These are phyloP conservation scores for Tolypocladium inflatum DNA, from an alignment of 2,329 filamentous ascomycete genomes.

Conservation along the genomic window DNA sequence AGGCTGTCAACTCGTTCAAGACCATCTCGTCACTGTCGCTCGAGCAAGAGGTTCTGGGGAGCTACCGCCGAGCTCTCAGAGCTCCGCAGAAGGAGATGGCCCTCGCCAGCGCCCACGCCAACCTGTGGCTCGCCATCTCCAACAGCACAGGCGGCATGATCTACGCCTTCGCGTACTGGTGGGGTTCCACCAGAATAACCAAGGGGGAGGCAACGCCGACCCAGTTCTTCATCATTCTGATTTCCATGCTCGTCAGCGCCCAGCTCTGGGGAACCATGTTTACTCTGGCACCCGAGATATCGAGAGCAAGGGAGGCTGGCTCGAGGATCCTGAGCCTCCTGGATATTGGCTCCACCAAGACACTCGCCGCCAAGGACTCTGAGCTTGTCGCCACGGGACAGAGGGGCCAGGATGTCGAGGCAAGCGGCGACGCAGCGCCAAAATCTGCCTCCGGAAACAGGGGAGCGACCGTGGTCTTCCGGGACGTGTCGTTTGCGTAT, in stretches of 20 bases:
- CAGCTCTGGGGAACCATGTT: constrained; percentile 69
- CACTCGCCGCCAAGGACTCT: constrained; percentile 8
- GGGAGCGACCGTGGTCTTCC: constrained; percentile 43
- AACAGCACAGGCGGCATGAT: constrained; percentile 56
- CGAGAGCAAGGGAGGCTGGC: constrained; percentile 53
- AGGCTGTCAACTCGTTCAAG: constrained; percentile 57
- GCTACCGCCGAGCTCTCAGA: constrained; percentile 42
- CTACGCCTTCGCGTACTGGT: constrained; percentile 72
- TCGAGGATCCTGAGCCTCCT: constrained; percentile 45
- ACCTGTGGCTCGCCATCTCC: constrained; percentile 51
- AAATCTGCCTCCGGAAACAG: constrained; percentile 12
- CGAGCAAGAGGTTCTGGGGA: constrained; percentile 39
- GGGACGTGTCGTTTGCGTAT: constrained; percentile 55
- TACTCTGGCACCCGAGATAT: constrained; percentile 65
- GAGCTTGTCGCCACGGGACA: constrained; percentile 2
- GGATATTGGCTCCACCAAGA: constrained; percentile 27
- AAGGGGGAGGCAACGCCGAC: constrained; percentile 53
- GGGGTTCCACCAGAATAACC: constrained; percentile 63
- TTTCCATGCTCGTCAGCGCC: constrained; percentile 62
- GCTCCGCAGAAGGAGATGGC: constrained; percentile 45
- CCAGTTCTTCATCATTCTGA: constrained; percentile 67
- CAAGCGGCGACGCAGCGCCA: constrained; percentile 17
- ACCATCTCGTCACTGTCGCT: constrained; percentile 48
- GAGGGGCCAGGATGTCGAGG: constrained; percentile 28
- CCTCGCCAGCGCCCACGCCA: constrained; percentile 38